Evolutionary conservation across 179 eudicot species (phyloP).

Genomic region (Amaranthus tricolor): DNA sequence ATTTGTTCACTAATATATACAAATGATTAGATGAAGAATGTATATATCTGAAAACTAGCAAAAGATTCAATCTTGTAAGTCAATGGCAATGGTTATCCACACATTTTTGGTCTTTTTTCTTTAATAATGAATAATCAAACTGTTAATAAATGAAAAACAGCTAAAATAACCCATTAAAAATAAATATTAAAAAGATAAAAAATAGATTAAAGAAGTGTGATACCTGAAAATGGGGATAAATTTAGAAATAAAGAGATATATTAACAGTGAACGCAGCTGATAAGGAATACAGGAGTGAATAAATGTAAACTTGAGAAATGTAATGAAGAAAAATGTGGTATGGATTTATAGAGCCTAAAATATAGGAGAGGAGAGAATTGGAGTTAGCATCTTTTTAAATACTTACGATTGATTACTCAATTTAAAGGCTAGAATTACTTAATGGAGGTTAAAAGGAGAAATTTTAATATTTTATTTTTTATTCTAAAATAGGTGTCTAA

Average conservation of each 20-base stretch:
- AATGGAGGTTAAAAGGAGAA: no score
- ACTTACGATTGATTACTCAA: no score
- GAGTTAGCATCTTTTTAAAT: no score
- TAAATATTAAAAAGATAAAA: background rate
- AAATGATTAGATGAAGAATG: background rate
- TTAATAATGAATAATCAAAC: background rate
- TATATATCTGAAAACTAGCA: background rate
- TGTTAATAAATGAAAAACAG: no score
- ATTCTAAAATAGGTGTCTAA: no score
- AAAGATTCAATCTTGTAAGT: background rate
- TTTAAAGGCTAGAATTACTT: no score
- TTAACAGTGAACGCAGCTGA: background rate
- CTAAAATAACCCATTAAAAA: background rate
- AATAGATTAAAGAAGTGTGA: background rate
- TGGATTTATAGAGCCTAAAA: constrained; percentile 18
- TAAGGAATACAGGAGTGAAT: background rate
- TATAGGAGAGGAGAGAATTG: constrained; percentile 3
- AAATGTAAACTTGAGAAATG: background rate
- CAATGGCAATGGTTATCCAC: background rate
- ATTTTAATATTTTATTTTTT: no score
- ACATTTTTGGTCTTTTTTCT: no score
- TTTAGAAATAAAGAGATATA: background rate
- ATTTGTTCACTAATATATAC: background rate
- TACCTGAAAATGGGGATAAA: background rate
- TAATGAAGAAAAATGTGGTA: constrained; percentile 1